Evolutionary conservation across 2,329 filamentous ascomycete genomes (phyloP).

Genomic region (Zasmidium citrigriseum): DNA sequence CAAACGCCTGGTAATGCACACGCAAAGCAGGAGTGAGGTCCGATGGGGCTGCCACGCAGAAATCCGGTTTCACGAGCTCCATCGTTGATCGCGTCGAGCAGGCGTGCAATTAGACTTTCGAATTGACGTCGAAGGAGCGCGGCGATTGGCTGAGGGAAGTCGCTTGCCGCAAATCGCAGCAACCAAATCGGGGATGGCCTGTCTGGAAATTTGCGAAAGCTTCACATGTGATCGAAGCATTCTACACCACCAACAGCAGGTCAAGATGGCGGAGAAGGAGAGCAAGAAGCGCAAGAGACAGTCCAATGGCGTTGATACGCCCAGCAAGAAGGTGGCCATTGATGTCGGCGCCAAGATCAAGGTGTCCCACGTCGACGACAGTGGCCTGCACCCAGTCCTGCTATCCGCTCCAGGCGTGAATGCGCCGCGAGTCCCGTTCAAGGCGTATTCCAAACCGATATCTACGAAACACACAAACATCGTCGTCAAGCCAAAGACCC

Average conservation of each 20-base stretch:
- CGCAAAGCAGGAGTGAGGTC: background rate
- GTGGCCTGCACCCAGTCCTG: constrained; percentile 28
- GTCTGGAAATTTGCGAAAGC: background rate
- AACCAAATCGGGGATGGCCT: background rate
- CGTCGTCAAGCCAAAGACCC: constrained; percentile 38
- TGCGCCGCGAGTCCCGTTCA: constrained; percentile 45
- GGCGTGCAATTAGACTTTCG: background rate
- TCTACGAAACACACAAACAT: constrained; percentile 28
- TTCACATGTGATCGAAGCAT: background rate
- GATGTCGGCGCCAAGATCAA: constrained; percentile 27
- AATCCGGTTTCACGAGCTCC: background rate
- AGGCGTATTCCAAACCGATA: constrained; percentile 47
- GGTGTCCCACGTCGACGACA: constrained; percentile 27
- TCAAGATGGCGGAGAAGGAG: constrained; percentile 36
- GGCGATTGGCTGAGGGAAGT: background rate
- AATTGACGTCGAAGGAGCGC: background rate
- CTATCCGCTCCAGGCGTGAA: constrained; percentile 45
- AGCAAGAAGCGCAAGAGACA: constrained; percentile 54
- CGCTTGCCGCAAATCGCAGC: background rate
- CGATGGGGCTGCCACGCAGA: background rate
- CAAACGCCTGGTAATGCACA: background rate
- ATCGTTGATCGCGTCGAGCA: background rate
- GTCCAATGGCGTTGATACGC: constrained; percentile 44
- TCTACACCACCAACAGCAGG: background rate
- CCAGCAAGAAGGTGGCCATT: constrained; percentile 40